A percentile compares a stretch with the other conserved stretches of the same genome.
These are phyloP conservation scores for Mortierella antarctica DNA, from an alignment of 192 early-diverging fungal species.

Conservation along the genomic window DNA sequence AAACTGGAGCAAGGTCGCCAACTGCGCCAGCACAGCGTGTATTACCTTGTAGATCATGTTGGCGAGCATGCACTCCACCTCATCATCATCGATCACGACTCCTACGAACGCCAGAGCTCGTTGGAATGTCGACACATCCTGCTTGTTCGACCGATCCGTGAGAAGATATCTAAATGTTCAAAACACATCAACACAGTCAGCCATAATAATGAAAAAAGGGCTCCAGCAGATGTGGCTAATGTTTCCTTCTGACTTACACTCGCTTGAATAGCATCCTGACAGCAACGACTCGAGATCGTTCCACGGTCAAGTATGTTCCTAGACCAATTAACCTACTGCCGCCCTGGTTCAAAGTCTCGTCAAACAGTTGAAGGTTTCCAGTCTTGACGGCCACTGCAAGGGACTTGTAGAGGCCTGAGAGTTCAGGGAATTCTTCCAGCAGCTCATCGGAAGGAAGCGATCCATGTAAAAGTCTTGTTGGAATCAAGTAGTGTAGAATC, in stretches of 20 bases:
- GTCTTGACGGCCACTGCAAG: constrained; percentile 72
- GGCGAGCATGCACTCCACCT: constrained; percentile 90
- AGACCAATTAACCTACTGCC: constrained; percentile 70
- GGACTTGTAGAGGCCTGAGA: constrained; percentile 69
- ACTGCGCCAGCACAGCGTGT: not conserved
- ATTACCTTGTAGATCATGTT: constrained; percentile 88
- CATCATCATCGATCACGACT: constrained; percentile 65
- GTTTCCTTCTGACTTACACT: constrained; percentile 64
- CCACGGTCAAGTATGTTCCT: constrained; percentile 87
- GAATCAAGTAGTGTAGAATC: constrained; percentile 86
- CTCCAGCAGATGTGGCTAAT: not conserved
- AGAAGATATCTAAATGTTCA: constrained; percentile 58
- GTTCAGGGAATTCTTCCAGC: constrained; percentile 68
- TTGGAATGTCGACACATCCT: constrained; percentile 72
- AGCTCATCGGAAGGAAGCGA: constrained; percentile 71
- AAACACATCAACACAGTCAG: not conserved
- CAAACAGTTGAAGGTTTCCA: constrained; percentile 84
- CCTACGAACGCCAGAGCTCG: constrained; percentile 72
- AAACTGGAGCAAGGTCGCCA: not conserved
- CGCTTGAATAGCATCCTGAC: constrained; percentile 83
- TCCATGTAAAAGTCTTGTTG: constrained; percentile 79
- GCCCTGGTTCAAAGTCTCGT: constrained; percentile 64
- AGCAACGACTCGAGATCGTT: constrained; percentile 76
- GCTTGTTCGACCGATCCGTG: constrained; percentile 60
- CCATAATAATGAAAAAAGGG: constrained; percentile 16